Conservation (phyloP, 2,329 filamentous ascomycete genomes). For the Talaromyces sp. region DNA sequence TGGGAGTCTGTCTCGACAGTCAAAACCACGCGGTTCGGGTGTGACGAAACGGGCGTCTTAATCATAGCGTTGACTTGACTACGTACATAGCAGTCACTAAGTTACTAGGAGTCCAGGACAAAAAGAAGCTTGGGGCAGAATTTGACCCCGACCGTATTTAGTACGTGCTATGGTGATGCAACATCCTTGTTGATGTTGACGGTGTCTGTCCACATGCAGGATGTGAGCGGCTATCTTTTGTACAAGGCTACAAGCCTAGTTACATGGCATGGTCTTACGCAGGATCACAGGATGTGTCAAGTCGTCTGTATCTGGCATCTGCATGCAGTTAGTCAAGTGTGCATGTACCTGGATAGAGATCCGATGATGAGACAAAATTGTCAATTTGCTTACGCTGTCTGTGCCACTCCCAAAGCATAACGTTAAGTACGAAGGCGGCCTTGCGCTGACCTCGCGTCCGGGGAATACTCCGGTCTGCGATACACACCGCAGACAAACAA, state of each 20-base stretch:
- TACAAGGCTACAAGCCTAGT: background rate
- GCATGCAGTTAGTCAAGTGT: conserved; percentile 1
- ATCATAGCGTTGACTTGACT: background rate
- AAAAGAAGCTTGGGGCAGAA: conserved; percentile 5
- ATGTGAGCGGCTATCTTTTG: background rate
- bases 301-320: background rate
- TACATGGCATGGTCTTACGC: background rate
- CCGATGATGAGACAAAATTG: background rate
- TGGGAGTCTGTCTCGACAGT: background rate
- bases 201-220: background rate
- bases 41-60: conserved; percentile 6
- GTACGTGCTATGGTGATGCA: background rate
- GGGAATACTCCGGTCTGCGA: background rate
- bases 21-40: conserved; percentile 4
- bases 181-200: background rate
- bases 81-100: too few relatives aligned
- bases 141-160: conserved; percentile 2
- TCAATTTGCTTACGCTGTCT: background rate
- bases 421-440: background rate
- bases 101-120: too few relatives aligned
- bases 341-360: background rate
- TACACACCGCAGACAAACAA: background rate
- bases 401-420: background rate
- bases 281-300: background rate
- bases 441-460: background rate